A percentile compares a stretch with the other conserved stretches of the same genome.
Evolutionary conservation across 2,329 filamentous ascomycete genomes (phyloP).

Genomic region (Pyrenophora tritici-repentis): DNA sequence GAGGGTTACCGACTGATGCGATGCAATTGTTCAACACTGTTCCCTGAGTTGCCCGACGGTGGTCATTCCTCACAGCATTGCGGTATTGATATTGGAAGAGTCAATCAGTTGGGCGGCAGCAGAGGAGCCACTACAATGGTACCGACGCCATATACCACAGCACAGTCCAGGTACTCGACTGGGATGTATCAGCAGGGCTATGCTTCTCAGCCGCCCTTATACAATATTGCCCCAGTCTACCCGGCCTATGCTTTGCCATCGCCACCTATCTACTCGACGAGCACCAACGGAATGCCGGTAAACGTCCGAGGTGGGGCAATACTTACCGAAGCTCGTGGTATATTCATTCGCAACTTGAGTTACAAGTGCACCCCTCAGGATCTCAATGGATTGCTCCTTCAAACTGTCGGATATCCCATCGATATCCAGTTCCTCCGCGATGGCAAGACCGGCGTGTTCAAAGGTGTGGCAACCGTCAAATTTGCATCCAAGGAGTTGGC

Average conservation of each 20-base stretch:
- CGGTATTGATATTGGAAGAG: constrained; percentile 36
- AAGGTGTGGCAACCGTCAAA: constrained; percentile 40
- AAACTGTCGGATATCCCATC: constrained; percentile 30
- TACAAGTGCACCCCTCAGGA: constrained; percentile 34
- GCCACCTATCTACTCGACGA: constrained; percentile 37
- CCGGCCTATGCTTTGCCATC: constrained; percentile 21
- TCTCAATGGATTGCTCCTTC: constrained; percentile 35
- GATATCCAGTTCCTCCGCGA: constrained; percentile 35
- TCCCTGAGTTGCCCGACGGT: constrained; percentile 29
- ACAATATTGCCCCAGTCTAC: constrained; percentile 25
- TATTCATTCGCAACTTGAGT: constrained; percentile 43
- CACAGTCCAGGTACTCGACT: constrained; percentile 30
- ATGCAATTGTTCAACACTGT: constrained; percentile 43
- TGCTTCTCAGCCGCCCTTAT: constrained; percentile 16
- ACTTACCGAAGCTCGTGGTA: constrained; percentile 45
- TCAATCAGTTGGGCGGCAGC: constrained; percentile 27
- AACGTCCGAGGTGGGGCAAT: constrained; percentile 45
- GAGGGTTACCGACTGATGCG: constrained; percentile 35
- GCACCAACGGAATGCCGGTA: constrained; percentile 41
- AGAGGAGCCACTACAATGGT: constrained; percentile 6
- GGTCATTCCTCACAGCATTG: constrained; percentile 37
- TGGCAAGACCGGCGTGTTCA: constrained; percentile 31
- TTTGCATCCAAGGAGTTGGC: constrained; percentile 41
- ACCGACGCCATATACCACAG: constrained; percentile 22
- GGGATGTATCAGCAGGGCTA: constrained; percentile 31